Evolutionary conservation across 2,329 filamentous ascomycete species (phyloP).

Genomic region (Xylariales sp.): DNA sequence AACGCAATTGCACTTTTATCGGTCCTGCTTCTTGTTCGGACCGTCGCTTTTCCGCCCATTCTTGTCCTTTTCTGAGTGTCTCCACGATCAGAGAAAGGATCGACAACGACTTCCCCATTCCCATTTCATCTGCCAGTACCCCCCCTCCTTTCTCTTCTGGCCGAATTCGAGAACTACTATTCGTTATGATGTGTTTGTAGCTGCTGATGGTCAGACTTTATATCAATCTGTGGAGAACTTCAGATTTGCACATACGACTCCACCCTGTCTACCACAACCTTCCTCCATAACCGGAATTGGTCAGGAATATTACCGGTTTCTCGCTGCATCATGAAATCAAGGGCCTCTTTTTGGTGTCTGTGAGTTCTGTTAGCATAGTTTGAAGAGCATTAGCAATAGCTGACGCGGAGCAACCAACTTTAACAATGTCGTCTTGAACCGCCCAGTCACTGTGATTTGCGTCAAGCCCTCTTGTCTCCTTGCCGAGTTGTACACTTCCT

Average conservation of each 20-base stretch:
- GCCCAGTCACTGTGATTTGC: constrained; percentile 12
- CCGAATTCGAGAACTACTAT: constrained; percentile 18
- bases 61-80: constrained; percentile 29
- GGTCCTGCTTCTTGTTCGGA: constrained; percentile 10
- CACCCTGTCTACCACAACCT: constrained; percentile 22
- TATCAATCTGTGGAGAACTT: too few species aligned
- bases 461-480: constrained; percentile 14
- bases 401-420: constrained; percentile 12
- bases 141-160: constrained; percentile 34
- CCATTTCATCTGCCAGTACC: constrained; percentile 59
- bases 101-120: constrained; percentile 53
- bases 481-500: constrained; percentile 14
- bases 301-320: constrained; percentile 28
- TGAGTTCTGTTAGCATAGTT: neutral
- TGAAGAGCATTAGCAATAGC: neutral
- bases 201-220: constrained; percentile 12
- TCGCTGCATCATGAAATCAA: constrained; percentile 33
- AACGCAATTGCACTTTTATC: constrained; percentile 12
- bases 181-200: constrained; percentile 36
- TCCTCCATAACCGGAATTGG: constrained; percentile 27
- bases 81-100: constrained; percentile 43
- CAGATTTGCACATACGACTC: too few species aligned
- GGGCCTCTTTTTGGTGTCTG: constrained; percentile 33
- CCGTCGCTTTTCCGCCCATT: constrained; percentile 25
- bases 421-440: constrained; percentile 16